These are phyloP conservation scores for Alternaria consortialis DNA, from an alignment of 2,329 filamentous ascomycete genomes.

Conservation along the genomic window DNA sequence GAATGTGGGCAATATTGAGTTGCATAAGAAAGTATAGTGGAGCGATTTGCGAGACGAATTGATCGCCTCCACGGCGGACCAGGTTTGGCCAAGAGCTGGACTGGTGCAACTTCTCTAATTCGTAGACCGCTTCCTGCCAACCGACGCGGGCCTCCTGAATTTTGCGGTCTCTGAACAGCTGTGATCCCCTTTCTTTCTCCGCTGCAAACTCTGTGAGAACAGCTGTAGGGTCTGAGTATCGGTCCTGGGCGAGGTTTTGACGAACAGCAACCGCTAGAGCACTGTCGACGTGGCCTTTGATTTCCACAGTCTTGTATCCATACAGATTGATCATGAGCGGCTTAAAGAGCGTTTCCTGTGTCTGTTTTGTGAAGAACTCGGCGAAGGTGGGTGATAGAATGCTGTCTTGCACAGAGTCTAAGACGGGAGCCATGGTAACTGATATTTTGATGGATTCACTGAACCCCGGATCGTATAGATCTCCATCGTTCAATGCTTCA, in stretches of 20 bases:
- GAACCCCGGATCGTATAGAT: conserved; percentile 13
- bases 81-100: conserved; percentile 21
- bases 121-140: conserved; percentile 23
- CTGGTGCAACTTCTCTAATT: conserved; percentile 16
- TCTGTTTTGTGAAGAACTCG: conserved; percentile 28
- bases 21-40: conserved; percentile 27
- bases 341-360: conserved; percentile 24
- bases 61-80: conserved; percentile 8
- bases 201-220: conserved; percentile 14
- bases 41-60: conserved; percentile 23
- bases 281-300: conserved; percentile 16
- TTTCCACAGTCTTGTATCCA: conserved; percentile 19
- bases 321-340: conserved; percentile 22
- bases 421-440: conserved; percentile 15
- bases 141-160: background rate
- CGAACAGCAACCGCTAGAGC: conserved; percentile 17
- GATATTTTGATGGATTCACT: conserved; percentile 7
- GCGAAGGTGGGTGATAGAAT: background rate
- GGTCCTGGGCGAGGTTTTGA: conserved; percentile 18
- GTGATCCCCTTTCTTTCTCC: conserved; percentile 22
- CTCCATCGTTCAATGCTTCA: conserved; percentile 14
- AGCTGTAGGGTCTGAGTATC: conserved; percentile 15
- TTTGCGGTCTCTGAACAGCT: conserved; percentile 10
- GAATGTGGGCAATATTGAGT: conserved; percentile 25
- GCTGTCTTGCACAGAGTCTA: background rate